Conservation (phyloP, 2,329 filamentous ascomycete species). For the Aspergillus novoparasiticus region DNA sequence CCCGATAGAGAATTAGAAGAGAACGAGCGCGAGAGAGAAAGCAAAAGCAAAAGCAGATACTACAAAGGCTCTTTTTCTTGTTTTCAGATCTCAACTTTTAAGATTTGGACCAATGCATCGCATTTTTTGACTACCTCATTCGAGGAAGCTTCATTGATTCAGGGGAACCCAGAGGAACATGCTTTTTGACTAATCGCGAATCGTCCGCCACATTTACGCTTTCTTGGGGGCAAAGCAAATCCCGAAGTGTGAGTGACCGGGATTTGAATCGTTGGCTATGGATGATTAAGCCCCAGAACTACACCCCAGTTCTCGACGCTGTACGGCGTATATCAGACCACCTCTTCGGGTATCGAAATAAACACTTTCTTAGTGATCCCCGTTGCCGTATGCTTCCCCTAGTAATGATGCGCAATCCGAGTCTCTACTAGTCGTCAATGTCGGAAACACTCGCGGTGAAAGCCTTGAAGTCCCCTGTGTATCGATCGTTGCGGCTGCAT, state of each 20-base stretch:
- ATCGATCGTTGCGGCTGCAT: slow-evolving; percentile 11
- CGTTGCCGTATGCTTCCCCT: background rate
- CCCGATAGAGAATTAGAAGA: background rate
- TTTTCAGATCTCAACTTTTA: background rate
- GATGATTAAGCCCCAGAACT: slow-evolving; percentile 32
- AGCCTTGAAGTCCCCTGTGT: slow-evolving; percentile 2
- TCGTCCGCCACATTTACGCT: slow-evolving; percentile 19
- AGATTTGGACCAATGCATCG: background rate
- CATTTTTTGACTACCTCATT: background rate
- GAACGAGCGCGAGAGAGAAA: background rate
- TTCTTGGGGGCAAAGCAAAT: slow-evolving; percentile 29
- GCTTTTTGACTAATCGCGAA: slow-evolving; percentile 18
- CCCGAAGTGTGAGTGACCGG: slow-evolving; percentile 35
- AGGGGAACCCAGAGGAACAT: background rate
- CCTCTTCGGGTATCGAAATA: slow-evolving; percentile 19
- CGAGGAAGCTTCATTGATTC: background rate
- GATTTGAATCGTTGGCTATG: slow-evolving; percentile 34
- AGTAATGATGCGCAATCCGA: slow-evolving; percentile 15
- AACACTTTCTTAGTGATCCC: slow-evolving; percentile 4
- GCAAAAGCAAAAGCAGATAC: background rate
- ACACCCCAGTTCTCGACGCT: slow-evolving; percentile 15
- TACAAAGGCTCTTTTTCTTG: background rate
- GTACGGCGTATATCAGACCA: slow-evolving; percentile 26
- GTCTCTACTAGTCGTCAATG: slow-evolving; percentile 10
- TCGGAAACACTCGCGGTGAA: background rate